Percentiles rank a stretch among this genome's conserved stretches.
phyloP scores from a whole-genome alignment of 179 eudicot genomes.

The Kewa caespitosa region DNA sequence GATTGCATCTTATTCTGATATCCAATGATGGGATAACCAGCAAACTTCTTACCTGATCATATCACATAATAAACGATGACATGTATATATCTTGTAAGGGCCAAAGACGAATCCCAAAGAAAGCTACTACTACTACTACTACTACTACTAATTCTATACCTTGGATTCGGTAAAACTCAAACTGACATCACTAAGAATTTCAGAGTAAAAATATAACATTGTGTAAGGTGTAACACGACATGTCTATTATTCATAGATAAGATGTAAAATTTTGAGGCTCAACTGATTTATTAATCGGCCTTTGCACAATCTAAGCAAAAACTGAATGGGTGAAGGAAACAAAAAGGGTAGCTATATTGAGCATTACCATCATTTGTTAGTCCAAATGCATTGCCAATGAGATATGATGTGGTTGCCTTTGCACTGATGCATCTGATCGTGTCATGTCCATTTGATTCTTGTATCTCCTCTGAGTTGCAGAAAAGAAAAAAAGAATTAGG shows the following conservation, averaged over 20 bases:
- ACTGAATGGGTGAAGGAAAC: neutral
- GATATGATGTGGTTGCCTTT: neutral
- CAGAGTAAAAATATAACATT: too few relatives aligned
- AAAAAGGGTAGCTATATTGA: neutral
- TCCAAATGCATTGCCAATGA: slow-evolving; percentile 22
- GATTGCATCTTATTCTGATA: slow-evolving; percentile 34
- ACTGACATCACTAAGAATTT: too few relatives aligned
- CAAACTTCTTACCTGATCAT: slow-evolving; percentile 17
- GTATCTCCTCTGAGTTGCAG: slow-evolving; percentile 19
- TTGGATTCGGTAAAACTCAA: too few relatives aligned
- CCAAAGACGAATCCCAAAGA: too few relatives aligned
- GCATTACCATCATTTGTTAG: slow-evolving; percentile 32
- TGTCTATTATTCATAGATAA: too few relatives aligned
- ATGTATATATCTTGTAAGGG: neutral
- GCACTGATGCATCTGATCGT: slow-evolving; percentile 22
- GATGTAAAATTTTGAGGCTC: too few relatives aligned
- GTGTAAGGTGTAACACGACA: too few relatives aligned
- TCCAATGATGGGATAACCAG: slow-evolving; percentile 34
- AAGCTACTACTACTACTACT: too few relatives aligned
- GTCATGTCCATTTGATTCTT: slow-evolving; percentile 15
- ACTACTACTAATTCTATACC: too few relatives aligned
- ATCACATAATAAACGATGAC: neutral
- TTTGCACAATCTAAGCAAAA: neutral
- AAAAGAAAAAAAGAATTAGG: slow-evolving; percentile 19
- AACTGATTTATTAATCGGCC: too few relatives aligned